Evolutionary conservation across 345 rosid species (phyloP).

Genomic region (Ricinus communis): DNA sequence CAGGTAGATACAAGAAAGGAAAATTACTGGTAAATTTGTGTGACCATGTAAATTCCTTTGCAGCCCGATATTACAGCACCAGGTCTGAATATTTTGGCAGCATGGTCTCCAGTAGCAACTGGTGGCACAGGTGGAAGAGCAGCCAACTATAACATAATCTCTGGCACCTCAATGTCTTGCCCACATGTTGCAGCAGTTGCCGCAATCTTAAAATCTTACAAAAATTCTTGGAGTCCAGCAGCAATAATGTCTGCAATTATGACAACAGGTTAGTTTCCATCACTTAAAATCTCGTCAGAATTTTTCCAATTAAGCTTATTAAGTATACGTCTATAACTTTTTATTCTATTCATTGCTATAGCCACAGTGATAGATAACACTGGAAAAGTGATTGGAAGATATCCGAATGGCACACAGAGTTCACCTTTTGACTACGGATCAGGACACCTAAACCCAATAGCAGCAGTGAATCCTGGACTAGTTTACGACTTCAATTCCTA

Average conservation of each 20-base stretch:
- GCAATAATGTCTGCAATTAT: slow-evolving; percentile 57
- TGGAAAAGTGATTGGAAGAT: slow-evolving; percentile 26
- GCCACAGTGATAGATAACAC: slow-evolving; percentile 40
- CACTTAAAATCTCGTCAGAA: not conserved
- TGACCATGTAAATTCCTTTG: slow-evolving; percentile 10
- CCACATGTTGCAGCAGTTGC: slow-evolving; percentile 52
- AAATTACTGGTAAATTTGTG: not conserved
- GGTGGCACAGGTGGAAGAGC: slow-evolving; percentile 20
- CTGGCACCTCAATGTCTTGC: slow-evolving; percentile 55
- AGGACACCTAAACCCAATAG: slow-evolving; percentile 46
- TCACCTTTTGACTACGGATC: slow-evolving; percentile 63
- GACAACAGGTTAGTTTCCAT: slow-evolving; percentile 48
- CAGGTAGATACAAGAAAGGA: not conserved
- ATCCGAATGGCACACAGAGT: slow-evolving; percentile 38
- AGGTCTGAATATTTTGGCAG: slow-evolving; percentile 49
- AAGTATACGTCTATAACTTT: not conserved
- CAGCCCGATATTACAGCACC: slow-evolving; percentile 56
- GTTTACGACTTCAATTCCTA: slow-evolving; percentile 37
- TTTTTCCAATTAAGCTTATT: not conserved
- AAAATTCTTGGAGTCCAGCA: slow-evolving; percentile 54
- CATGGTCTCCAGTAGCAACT: slow-evolving; percentile 48
- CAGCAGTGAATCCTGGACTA: slow-evolving; percentile 46
- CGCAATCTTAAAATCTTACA: slow-evolving; percentile 42
- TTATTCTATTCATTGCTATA: slow-evolving; percentile 19
- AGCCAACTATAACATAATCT: slow-evolving; percentile 41